phyloP scores from a whole-genome alignment of 192 early-diverging fungal species.

The Coemansia sp. region DNA sequence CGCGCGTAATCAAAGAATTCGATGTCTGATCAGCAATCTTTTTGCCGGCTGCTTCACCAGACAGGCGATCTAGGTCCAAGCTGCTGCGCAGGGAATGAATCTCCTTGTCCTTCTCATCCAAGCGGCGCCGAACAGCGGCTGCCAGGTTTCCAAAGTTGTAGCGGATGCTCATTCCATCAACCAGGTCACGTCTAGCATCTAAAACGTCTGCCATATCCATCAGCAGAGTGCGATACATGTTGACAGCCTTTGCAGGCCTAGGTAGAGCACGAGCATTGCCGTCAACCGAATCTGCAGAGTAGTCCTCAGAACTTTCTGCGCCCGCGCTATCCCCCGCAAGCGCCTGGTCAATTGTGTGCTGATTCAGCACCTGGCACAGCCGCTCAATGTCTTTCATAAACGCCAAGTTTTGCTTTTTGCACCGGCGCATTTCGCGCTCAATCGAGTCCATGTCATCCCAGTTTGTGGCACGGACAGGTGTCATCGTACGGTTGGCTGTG shows the following conservation, averaged over 20 bases:
- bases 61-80: constrained; percentile 12
- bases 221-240: constrained; percentile 36
- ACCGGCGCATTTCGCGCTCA: constrained; percentile 24
- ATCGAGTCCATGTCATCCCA: constrained; percentile 47
- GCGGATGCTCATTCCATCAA: constrained; percentile 34
- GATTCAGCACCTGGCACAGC: constrained; percentile 28
- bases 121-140: constrained; percentile 21
- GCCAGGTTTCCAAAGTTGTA: constrained; percentile 43
- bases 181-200: constrained; percentile 25
- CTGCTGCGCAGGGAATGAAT: constrained; percentile 6
- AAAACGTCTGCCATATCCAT: constrained; percentile 27
- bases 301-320: too few relatives aligned
- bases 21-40: too few relatives aligned
- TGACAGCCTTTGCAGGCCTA: constrained; percentile 7
- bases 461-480: constrained; percentile 33
- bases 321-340: constrained; percentile 4
- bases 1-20: too few relatives aligned
- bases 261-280: background rate
- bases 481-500: constrained; percentile 11
- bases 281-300: background rate
- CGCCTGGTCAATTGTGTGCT: constrained; percentile 30
- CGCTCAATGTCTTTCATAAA: constrained; percentile 33
- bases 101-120: constrained; percentile 18
- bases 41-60: too few relatives aligned
- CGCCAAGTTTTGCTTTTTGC: constrained; percentile 15